Evolutionary conservation across 2,329 filamentous ascomycete species (phyloP), one percentile per base, ranked within the genome.

Genomic region (Falciphora oryzae): DNA sequence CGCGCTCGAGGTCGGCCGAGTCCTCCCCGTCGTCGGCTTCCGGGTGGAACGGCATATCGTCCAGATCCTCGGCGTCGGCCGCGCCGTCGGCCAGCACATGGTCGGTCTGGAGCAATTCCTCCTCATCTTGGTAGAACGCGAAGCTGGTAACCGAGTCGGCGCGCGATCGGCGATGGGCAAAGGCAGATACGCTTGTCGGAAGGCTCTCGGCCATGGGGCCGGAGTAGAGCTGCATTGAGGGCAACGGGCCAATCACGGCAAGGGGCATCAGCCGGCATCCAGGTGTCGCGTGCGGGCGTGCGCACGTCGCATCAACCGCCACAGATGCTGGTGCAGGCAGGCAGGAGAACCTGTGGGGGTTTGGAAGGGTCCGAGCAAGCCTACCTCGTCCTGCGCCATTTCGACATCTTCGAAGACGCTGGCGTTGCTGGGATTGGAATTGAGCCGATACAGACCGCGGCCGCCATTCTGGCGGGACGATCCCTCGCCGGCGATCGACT

Each of bases 321-420:
- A 25, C 44, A 53, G 44, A 25, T 10, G 44, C 22, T 5, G 22
- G 44, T 10, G 32, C 32, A 6, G 22, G 18, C 22, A 7, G 8
- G 16, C 14, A 10, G 22, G n/a, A n/a, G 44, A 10, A 10, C 22
- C 44, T 25, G 25, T 13, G 57, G n/a, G 57, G 29, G 27, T 58
- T n/a, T 57, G 6, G 44, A 53, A 53, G n/a, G 6, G 22, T 53
- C 44, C 44, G 22, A 53, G 44, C 44, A 53, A 44, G 56, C 44
- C 63, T 73, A 95, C 91, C 85, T 98, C 94, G 75, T 97, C 92
- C 63, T 96, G 92, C 27, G 95, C 94, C 95, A 99, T 98, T 75
- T 97, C 94, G n/a, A 98, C 93, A 76, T 97, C 92, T 69, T 92
- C 92, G 70, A 97, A 89, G 70, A 97, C 89, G 77, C 92, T 96